phyloP scores from a whole-genome alignment of 345 rosid species.

The Stellera chamaejasme region DNA sequence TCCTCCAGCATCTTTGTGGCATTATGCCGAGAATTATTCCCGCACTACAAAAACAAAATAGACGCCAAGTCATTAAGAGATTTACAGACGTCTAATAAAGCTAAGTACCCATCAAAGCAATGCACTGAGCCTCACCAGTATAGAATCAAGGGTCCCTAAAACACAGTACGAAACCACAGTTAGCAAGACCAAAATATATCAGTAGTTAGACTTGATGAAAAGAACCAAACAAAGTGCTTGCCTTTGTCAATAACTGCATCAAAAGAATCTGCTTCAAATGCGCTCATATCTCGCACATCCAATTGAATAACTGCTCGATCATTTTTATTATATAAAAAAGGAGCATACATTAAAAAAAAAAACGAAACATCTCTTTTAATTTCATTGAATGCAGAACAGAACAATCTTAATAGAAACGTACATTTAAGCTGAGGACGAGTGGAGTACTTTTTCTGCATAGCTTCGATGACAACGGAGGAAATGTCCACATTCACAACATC shows the following conservation, averaged over 20 bases:
- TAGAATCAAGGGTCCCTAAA: constrained; percentile 86
- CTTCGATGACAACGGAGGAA: constrained; percentile 62
- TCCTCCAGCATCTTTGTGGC: constrained; percentile 72
- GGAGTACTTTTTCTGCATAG: constrained; percentile 54
- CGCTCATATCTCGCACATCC: constrained; percentile 80
- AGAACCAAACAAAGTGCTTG: constrained; percentile 4
- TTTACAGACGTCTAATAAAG: too few relatives aligned
- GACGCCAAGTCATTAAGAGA: constrained; percentile 2
- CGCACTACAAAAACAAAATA: constrained; percentile 44
- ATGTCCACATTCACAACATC: constrained; percentile 73
- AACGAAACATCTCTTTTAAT: not conserved
- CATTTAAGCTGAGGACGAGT: constrained; percentile 62
- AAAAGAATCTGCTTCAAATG: constrained; percentile 50
- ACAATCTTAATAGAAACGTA: constrained; percentile 14
- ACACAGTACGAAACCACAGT: constrained; percentile 10
- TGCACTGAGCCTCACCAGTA: constrained; percentile 49
- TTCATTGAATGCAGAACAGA: not conserved
- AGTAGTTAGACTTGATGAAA: not conserved
- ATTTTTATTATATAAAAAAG: constrained; percentile 13
- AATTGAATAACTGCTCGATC: constrained; percentile 46
- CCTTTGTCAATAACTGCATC: constrained; percentile 85
- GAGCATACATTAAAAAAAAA: not conserved
- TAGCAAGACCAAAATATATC: constrained; percentile 1
- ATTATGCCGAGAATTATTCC: constrained; percentile 54
- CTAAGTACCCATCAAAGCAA: not conserved